A percentile compares a stretch with the other conserved stretches of the same genome.
These are phyloP conservation scores for Spergularia azorica DNA, from an alignment of 179 eudicot genomes.

Conservation along the genomic window DNA sequence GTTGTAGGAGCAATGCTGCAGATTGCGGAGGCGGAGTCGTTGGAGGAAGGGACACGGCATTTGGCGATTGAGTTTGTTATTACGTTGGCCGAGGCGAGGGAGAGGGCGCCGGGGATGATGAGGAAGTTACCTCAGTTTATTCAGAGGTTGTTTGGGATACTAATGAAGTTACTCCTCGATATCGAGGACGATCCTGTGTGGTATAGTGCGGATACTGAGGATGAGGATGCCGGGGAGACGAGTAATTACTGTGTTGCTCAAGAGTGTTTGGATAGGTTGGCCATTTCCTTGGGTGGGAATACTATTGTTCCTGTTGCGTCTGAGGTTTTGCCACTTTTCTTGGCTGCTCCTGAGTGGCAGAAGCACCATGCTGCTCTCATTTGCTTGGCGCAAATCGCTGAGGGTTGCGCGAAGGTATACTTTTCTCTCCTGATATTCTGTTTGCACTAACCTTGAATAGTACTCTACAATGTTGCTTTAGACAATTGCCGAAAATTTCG, in stretches of 20 bases:
- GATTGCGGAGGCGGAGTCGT: constrained; percentile 77
- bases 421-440: not conserved
- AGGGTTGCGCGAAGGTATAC: constrained; percentile 92
- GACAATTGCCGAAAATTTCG: not conserved
- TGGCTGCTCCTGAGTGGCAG: constrained; percentile 98
- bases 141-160: constrained; percentile 65
- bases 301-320: constrained; percentile 96
- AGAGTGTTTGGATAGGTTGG: constrained; percentile 87
- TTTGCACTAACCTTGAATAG: not conserved
- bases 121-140: constrained; percentile 94
- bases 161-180: constrained; percentile 88
- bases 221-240: constrained; percentile 95
- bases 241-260: constrained; percentile 90
- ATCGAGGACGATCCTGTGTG: constrained; percentile 89
- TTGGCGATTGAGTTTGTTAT: constrained; percentile 88
- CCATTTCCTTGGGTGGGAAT: constrained; percentile 90
- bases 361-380: constrained; percentile 94
- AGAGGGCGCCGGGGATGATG: constrained; percentile 99
- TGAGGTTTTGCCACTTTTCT: constrained; percentile 69
- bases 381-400: constrained; percentile 96
- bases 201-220: constrained; percentile 75
- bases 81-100: constrained; percentile 91
- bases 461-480: not conserved
- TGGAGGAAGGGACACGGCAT: constrained; percentile 90
- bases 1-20: constrained; percentile 94